A percentile compares a stretch with the other conserved stretches of the same genome.
These are phyloP conservation scores for Xylaria sp. DNA, from an alignment of 2,329 filamentous ascomycete species.

Conservation along the genomic window DNA sequence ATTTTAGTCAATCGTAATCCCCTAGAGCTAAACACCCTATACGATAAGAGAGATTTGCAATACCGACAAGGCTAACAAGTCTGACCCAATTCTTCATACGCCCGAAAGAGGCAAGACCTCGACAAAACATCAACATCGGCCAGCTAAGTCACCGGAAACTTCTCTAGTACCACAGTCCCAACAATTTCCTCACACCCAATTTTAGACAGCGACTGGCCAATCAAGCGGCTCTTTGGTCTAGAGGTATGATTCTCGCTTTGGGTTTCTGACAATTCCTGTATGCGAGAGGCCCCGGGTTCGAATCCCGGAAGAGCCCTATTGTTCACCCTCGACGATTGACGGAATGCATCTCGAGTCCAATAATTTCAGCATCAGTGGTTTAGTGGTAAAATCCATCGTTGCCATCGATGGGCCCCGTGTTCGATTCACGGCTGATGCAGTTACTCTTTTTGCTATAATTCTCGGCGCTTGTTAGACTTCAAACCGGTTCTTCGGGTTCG, in stretches of 20 bases:
- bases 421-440: too few species aligned
- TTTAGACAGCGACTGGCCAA: neutral
- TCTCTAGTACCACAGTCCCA: neutral
- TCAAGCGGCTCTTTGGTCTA: slow-evolving; percentile 40
- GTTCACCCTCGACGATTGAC: too few species aligned
- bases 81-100: neutral
- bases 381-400: slow-evolving; percentile 62
- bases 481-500: too few species aligned
- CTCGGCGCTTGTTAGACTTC: too few species aligned
- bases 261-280: slow-evolving; percentile 25
- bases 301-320: slow-evolving; percentile 14
- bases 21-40: neutral
- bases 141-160: neutral
- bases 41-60: neutral
- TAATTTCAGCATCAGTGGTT: slow-evolving; percentile 57
- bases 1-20: neutral
- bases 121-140: neutral
- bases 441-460: too few species aligned
- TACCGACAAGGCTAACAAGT: neutral
- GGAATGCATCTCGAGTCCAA: slow-evolving; percentile 50
- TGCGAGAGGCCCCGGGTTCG: slow-evolving; percentile 27
- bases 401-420: slow-evolving; percentile 57
- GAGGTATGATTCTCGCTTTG: slow-evolving; percentile 51
- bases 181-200: too few species aligned
- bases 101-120: neutral